Percentiles rank a stretch among this genome's conserved stretches.
phyloP scores from a whole-genome alignment of 495 filamentous ascomycete genomes.

The Bacidia gigantensis region DNA sequence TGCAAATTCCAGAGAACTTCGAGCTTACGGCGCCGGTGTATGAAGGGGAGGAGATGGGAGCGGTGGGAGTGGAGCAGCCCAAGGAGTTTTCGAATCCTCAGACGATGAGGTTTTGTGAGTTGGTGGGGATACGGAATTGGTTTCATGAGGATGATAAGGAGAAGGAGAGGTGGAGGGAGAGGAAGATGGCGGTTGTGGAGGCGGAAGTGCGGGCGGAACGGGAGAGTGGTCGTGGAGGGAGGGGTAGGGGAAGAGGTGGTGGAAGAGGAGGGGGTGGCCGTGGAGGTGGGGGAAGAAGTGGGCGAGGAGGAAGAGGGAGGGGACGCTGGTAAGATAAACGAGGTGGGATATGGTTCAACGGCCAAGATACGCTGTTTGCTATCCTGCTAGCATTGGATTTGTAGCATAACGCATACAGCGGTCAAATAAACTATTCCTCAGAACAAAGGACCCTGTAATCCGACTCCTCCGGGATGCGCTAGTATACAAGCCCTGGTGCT shows the following conservation, averaged over 20 bases:
- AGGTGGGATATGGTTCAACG: not conserved
- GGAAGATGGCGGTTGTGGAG: constrained; percentile 24
- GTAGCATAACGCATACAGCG: not conserved
- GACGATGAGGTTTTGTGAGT: constrained; percentile 59
- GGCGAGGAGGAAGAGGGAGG: constrained; percentile 4
- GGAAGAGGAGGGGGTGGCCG: constrained; percentile 24
- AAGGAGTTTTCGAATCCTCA: constrained; percentile 72
- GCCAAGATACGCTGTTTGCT: not conserved
- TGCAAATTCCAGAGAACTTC: constrained; percentile 66
- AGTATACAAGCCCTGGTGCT: not conserved
- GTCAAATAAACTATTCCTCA: not conserved
- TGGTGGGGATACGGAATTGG: constrained; percentile 62
- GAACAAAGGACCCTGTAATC: not conserved
- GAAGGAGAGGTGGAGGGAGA: constrained; percentile 35
- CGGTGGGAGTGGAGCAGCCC: constrained; percentile 35
- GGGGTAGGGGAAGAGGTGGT: constrained; percentile 20
- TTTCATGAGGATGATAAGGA: constrained; percentile 63
- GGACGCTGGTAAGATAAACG: not conserved
- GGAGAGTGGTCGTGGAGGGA: constrained; percentile 16
- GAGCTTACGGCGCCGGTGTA: constrained; percentile 58
- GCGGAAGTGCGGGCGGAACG: constrained; percentile 23
- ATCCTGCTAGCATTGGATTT: no score
- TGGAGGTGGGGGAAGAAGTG: constrained; percentile 22
- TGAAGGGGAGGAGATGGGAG: constrained; percentile 26
- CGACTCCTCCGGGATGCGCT: not conserved